Percentiles rank a stretch among this genome's conserved stretches.
Conservation (phyloP, 2,329 filamentous ascomycete genomes). For the Tolypocladium nubicola region DNA sequence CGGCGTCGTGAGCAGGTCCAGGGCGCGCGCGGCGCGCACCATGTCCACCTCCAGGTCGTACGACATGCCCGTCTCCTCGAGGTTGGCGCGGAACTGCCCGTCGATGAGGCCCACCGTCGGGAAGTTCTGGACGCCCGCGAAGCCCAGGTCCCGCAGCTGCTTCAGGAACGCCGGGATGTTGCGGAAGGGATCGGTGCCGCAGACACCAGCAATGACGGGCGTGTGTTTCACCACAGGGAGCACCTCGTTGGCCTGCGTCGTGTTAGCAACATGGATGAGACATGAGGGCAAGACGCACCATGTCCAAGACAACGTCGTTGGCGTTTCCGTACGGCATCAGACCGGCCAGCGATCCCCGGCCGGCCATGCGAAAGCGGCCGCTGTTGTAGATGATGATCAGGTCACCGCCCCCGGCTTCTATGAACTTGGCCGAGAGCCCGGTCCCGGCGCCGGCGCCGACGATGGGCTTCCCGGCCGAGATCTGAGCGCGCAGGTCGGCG, state of each 20-base stretch:
- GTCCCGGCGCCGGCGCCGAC: constrained; percentile 62
- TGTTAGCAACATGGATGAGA: background rate
- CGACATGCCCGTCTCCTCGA: constrained; percentile 65
- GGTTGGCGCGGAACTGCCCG: constrained; percentile 52
- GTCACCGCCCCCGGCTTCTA: constrained; percentile 58
- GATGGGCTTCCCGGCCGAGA: constrained; percentile 45
- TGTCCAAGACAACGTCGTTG: constrained; percentile 58
- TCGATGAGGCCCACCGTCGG: constrained; percentile 64
- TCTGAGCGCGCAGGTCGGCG: constrained; percentile 38
- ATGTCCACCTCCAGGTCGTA: constrained; percentile 58
- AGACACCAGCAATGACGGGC: constrained; percentile 60
- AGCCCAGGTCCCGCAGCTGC: constrained; percentile 51
- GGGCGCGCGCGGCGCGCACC: constrained; percentile 45
- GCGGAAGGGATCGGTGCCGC: constrained; percentile 59
- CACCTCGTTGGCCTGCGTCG: constrained; percentile 46
- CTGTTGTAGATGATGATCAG: constrained; percentile 66
- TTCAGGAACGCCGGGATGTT: constrained; percentile 48
- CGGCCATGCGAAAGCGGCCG: constrained; percentile 63
- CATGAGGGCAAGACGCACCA: constrained; percentile 30
- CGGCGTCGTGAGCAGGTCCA: constrained; percentile 56
- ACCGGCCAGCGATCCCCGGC: constrained; percentile 56
- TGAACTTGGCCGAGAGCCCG: constrained; percentile 59
- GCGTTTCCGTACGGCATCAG: constrained; percentile 64
- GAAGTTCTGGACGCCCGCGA: constrained; percentile 63
- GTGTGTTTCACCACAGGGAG: constrained; percentile 53